These are phyloP conservation scores for Taphrina confusa DNA, from an alignment of 1,139 yeast species.

Conservation along the genomic window DNA sequence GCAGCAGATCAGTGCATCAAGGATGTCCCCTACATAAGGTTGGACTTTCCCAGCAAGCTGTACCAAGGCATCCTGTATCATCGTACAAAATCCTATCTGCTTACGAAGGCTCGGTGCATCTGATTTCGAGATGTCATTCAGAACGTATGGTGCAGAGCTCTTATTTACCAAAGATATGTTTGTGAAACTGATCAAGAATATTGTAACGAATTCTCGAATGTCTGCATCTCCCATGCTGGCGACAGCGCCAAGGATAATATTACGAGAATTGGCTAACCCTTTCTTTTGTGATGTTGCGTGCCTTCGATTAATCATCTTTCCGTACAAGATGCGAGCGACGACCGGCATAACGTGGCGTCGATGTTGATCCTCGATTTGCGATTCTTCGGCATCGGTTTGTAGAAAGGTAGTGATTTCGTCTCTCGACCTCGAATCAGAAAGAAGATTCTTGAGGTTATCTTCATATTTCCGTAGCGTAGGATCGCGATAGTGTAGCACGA, in stretches of 20 bases:
- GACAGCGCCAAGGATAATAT: slow-evolving; percentile 71
- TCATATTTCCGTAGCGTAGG: slow-evolving; percentile 63
- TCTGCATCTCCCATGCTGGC: slow-evolving; percentile 61
- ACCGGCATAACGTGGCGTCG: slow-evolving; percentile 64
- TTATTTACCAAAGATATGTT: slow-evolving; percentile 50
- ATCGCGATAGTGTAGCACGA: slow-evolving; percentile 67
- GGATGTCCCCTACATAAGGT: slow-evolving; percentile 54
- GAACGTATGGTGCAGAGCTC: slow-evolving; percentile 15
- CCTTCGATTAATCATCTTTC: slow-evolving; percentile 56
- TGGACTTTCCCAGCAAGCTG: slow-evolving; percentile 64
- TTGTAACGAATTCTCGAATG: slow-evolving; percentile 59
- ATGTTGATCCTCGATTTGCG: slow-evolving; percentile 64
- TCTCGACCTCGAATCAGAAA: slow-evolving; percentile 80
- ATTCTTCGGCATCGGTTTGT: slow-evolving; percentile 51
- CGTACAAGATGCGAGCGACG: slow-evolving; percentile 76
- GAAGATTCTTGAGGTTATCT: slow-evolving; percentile 69
- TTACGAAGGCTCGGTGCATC: slow-evolving; percentile 51
- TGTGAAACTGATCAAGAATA: slow-evolving; percentile 61
- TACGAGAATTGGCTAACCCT: slow-evolving; percentile 69
- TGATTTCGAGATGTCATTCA: slow-evolving; percentile 4
- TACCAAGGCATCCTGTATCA: slow-evolving; percentile 63
- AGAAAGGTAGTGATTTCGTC: slow-evolving; percentile 77
- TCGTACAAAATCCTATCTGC: slow-evolving; percentile 69
- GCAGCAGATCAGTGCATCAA: slow-evolving; percentile 63
- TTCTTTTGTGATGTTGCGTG: slow-evolving; percentile 52